Base-by-base conservation (phyloP, 169 alveolate genomes). In the Besnoitia besnoiti region DNA sequence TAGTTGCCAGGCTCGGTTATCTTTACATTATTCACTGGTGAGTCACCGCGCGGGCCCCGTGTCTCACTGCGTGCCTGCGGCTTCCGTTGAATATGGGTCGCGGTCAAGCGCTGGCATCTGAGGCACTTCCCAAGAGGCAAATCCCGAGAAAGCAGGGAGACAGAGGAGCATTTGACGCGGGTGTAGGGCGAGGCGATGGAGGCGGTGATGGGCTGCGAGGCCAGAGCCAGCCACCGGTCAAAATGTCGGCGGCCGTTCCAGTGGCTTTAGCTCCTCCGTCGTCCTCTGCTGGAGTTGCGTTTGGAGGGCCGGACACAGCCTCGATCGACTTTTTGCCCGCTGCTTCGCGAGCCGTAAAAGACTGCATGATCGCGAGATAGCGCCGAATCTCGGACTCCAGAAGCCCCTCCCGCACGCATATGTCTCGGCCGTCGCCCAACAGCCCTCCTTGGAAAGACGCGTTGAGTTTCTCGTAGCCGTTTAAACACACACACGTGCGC, bases 401-500 rank as follows among this genome's bases (percentile, higher is more conserved):
- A 37, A 77, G 10, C 8, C 87, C 87, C 40, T 44, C 55, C 35
- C 59, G 87, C n/a, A 77, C 19, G 87, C 87, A 77, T 21, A 42
- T 33, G 30, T 77, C 87, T 12, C 87, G 50, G 14, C 87, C 87
- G 55, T 39, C 87, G n/a, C 87, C 82, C 39, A 35, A 42, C 39
- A 37, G 44, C n/a, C 82, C 82, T 73, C 44, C 82, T 37, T n/a
- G 82, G 46, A 55, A 5, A 21, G 67, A 55, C 30, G 82, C 8
- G 82, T 8, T n/a, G 44, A 73, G 82, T 42, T 73, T 37, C 46
- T 73, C 82, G 82, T n/a, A 73, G 44, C 82, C 82, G 12, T 73
- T 73, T 49, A 87, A 19, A 55, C 92, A 87, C 8, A 47, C 89
- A 39, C 92, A 55, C n/a, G 59, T 67, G n/a, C 90, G 73, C 50